Evolutionary conservation across 495 filamentous ascomycete species (phyloP).

Genomic region (Penicillium silybi): DNA sequence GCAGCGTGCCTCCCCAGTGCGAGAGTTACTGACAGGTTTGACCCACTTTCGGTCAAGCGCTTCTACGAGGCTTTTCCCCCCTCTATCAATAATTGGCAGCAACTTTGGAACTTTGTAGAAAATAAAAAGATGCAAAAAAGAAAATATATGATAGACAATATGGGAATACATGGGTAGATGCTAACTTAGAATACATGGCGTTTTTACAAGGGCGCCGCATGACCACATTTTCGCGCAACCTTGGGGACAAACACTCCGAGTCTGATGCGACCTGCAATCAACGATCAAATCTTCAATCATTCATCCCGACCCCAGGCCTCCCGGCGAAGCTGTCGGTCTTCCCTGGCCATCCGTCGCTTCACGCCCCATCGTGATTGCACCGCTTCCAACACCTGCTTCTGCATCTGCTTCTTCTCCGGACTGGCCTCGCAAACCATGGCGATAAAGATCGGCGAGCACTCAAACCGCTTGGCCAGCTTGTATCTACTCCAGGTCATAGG

Average conservation of each 20-base stretch:
- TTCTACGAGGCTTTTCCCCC: not conserved
- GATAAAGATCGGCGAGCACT: conserved; percentile 75
- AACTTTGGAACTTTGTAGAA: not conserved
- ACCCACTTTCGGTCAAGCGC: not conserved
- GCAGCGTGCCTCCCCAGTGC: not conserved
- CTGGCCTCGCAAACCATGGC: conserved; percentile 48
- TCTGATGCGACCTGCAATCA: not conserved
- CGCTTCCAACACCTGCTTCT: conserved; percentile 54
- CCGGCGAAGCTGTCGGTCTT: conserved; percentile 67
- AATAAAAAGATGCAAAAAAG: not conserved
- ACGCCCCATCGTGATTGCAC: conserved; percentile 71
- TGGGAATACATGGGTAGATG: conserved; percentile 16
- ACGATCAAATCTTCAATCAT: conserved; percentile 16
- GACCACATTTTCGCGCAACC: not conserved
- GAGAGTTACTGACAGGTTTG: not conserved
- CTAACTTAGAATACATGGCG: conserved; percentile 22
- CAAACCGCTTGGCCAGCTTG: conserved; percentile 67
- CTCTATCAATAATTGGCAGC: no score
- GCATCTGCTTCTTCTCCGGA: conserved; percentile 45
- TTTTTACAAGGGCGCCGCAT: conserved; percentile 14
- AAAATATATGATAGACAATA: conserved; percentile 3
- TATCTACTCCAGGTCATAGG: conserved; percentile 68
- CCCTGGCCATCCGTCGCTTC: conserved; percentile 63
- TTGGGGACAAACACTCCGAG: not conserved
- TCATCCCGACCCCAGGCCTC: conserved; percentile 52